Evolutionary conservation across 2,329 filamentous ascomycete species (phyloP).

Genomic region (Xylogone sp.): DNA sequence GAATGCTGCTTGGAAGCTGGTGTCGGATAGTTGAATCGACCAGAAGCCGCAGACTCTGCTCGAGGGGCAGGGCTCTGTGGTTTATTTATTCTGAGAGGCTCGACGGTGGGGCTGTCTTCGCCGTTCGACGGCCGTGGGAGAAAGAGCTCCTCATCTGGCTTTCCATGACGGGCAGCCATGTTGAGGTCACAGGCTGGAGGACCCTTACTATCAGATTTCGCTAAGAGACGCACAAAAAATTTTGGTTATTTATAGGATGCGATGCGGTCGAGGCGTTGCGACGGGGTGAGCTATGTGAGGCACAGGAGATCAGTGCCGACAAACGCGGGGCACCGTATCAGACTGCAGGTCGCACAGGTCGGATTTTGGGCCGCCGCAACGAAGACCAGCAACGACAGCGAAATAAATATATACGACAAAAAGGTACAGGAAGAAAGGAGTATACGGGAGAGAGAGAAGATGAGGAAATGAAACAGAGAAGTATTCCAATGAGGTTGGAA

Average conservation of each 20-base stretch:
- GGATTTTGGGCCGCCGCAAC: conserved; percentile 20
- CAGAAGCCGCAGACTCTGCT: conserved; percentile 27
- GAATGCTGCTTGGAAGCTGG: conserved; percentile 47
- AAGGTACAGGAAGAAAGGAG: conserved; percentile 11
- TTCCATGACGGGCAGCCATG: conserved; percentile 47
- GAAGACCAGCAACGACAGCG: conserved; percentile 8
- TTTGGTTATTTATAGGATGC: conserved; percentile 26
- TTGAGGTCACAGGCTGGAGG: conserved; percentile 15
- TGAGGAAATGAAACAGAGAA: conserved; percentile 15
- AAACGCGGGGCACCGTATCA: conserved; percentile 15
- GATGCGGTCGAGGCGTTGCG: conserved; percentile 6
- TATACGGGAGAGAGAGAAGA: conserved; percentile 9
- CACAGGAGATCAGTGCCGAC: conserved; percentile 19
- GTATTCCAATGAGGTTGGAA: conserved; percentile 10
- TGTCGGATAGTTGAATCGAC: conserved; percentile 46
- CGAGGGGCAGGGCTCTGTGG: conserved; percentile 60
- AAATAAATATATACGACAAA: conserved; percentile 10
- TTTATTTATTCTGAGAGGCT: conserved; percentile 82
- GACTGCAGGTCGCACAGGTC: conserved; percentile 7
- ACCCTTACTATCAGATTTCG: conserved; percentile 17
- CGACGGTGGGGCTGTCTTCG: conserved; percentile 72
- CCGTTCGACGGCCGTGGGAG: conserved; percentile 46
- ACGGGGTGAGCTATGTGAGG: conserved; percentile 23
- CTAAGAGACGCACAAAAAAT: conserved; percentile 19
- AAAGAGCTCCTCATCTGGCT: conserved; percentile 81